phyloP scores from a whole-genome alignment of 2,329 filamentous ascomycete species.

The Coniochaeta ligniaria region DNA sequence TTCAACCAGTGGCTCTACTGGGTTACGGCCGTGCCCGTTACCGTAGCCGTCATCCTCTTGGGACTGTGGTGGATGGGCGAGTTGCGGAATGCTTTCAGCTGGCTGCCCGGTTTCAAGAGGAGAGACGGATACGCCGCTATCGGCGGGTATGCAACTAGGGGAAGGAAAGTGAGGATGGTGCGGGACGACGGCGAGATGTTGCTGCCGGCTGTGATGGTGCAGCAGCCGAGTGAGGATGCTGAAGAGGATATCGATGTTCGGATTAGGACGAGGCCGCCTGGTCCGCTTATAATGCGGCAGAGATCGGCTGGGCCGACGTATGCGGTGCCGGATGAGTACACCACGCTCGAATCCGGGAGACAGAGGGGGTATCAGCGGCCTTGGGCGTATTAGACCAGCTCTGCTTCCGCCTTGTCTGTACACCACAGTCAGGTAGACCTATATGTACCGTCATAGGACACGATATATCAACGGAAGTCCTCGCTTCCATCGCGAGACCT shows the following conservation, averaged over 20 bases:
- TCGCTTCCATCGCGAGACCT: neutral
- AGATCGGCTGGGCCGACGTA: neutral
- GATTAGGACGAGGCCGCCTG: neutral
- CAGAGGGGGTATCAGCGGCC: neutral
- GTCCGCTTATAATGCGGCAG: neutral
- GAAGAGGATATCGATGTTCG: neutral
- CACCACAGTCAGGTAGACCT: neutral
- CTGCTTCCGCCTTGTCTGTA: neutral
- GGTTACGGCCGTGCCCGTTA: conserved; percentile 39
- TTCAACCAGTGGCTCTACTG: conserved; percentile 41
- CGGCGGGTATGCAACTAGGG: conserved; percentile 4
- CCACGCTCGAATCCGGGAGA: neutral
- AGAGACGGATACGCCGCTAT: neutral
- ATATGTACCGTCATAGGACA: neutral
- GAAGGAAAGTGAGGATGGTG: neutral
- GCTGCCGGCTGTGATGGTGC: neutral
- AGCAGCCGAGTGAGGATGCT: neutral
- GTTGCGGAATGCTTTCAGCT: conserved; percentile 23
- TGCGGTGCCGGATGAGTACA: neutral
- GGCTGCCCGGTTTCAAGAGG: conserved; percentile 5
- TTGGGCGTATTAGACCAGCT: neutral
- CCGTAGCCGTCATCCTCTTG: conserved; percentile 28
- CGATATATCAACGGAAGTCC: neutral
- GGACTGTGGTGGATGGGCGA: conserved; percentile 37
- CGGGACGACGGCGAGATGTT: neutral